Conservation (phyloP, 2,329 filamentous ascomycete species). For the Graphilbum fragrans region DNA sequence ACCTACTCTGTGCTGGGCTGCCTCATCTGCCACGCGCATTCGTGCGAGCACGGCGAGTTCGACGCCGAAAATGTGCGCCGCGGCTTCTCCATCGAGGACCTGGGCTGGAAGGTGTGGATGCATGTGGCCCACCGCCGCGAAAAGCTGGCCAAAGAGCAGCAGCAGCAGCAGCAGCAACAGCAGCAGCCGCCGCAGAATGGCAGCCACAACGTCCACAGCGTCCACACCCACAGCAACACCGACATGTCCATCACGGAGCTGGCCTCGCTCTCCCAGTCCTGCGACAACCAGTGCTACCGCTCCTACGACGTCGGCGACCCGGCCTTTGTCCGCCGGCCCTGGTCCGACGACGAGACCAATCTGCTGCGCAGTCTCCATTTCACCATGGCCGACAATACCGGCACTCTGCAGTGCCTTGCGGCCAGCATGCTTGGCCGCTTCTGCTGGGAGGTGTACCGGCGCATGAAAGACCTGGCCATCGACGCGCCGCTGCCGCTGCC, state of each 20-base stretch:
- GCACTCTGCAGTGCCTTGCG: constrained; percentile 34
- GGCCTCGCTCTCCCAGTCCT: constrained; percentile 12
- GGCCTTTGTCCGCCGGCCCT: constrained; percentile 23
- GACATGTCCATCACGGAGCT: not conserved
- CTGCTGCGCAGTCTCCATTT: constrained; percentile 35
- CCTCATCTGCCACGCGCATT: constrained; percentile 46
- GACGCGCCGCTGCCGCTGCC: constrained; percentile 16
- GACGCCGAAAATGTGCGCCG: constrained; percentile 39
- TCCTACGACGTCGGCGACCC: constrained; percentile 19
- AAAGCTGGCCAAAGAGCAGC: constrained; percentile 15
- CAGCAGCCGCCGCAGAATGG: not conserved
- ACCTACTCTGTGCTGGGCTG: constrained; percentile 45
- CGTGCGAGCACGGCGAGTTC: constrained; percentile 50
- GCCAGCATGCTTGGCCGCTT: constrained; percentile 36
- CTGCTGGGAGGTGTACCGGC: constrained; percentile 39
- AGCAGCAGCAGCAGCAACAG: not conserved
- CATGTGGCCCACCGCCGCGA: constrained; percentile 10
- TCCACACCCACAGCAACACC: not conserved
- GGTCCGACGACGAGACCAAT: constrained; percentile 36
- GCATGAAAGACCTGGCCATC: constrained; percentile 27
- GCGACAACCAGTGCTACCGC: constrained; percentile 31
- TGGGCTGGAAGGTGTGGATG: constrained; percentile 9
- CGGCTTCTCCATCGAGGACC: constrained; percentile 35
- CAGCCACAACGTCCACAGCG: not conserved
- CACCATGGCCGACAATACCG: constrained; percentile 27